These are phyloP conservation scores for Xylariaceae sp. DNA, from an alignment of 2,329 filamentous ascomycete species.

Conservation along the genomic window DNA sequence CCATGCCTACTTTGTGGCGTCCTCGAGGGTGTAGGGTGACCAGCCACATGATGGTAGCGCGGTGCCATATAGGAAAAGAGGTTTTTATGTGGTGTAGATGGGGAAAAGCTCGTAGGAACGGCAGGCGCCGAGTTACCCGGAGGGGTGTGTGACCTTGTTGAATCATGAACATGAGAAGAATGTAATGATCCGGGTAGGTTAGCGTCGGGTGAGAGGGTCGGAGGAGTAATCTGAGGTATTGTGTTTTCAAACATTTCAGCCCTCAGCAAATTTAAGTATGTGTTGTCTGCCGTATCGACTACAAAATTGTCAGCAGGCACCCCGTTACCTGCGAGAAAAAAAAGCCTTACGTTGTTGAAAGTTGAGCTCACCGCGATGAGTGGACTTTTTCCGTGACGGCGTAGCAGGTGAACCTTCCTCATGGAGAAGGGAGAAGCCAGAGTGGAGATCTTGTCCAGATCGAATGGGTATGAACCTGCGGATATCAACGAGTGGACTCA, in stretches of 20 bases:
- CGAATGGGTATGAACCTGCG: conserved; percentile 90
- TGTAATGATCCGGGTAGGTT: conserved; percentile 47
- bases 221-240: conserved; percentile 73
- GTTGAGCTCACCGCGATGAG: conserved; percentile 83
- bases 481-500: conserved; percentile 11
- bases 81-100: conserved; percentile 95
- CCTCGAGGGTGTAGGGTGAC: conserved; percentile 83
- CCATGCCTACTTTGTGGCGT: conserved; percentile 86
- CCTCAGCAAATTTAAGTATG: conserved; percentile 81
- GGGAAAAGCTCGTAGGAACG: conserved; percentile 73
- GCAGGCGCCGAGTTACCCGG: conserved; percentile 62
- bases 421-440: conserved; percentile 86
- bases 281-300: conserved; percentile 92
- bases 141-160: conserved; percentile 74
- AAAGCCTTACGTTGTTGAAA: conserved; percentile 77
- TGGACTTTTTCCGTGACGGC: conserved; percentile 76
- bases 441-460: conserved; percentile 86
- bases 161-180: conserved; percentile 56
- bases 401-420: conserved; percentile 92
- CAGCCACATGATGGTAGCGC: conserved; percentile 62
- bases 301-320: conserved; percentile 24
- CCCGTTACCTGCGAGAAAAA: neutral
- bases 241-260: conserved; percentile 90
- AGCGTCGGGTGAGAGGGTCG: conserved; percentile 58
- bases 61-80: conserved; percentile 89